Evolutionary conservation across 257 asterid genomes (phyloP), one percentile per base, ranked within the genome.

Genomic region (Solanum appendiculatum): DNA sequence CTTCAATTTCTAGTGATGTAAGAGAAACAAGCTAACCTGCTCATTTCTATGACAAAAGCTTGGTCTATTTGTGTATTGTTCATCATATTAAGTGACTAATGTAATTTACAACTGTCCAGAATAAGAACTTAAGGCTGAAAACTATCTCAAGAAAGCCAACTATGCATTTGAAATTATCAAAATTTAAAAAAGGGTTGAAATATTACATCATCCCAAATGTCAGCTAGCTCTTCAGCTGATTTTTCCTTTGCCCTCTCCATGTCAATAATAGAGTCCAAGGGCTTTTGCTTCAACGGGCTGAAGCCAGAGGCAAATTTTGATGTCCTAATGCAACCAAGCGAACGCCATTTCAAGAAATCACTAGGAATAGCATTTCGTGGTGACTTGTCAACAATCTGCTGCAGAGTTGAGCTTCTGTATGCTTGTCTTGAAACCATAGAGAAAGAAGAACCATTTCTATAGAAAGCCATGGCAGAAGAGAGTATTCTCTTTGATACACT

Each of bases 161-260:
- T 37, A 2, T 82, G 84, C 66, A 80, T 80, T 80, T 44, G 56
- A 84, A 83, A 69, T 69, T 34, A 77, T 25, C n/a, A 42, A 75
- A 86, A 85, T 23, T 58, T 8, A 1, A 83, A 58, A 27, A 39
- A 54, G 51, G 56, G 90, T 64, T 48, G 60, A 69, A 66, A 82
- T 85, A 90, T 92, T 89, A 95, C 99, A 91, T 97, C 99, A 90
- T 96, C 95, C 99, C 99, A 96, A 86, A 97, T 91, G 39, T 92
- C 97, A 63, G 96, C 94, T 48, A 97, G 95, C 88, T 94, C 95
- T 83, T 97, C 94, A 25, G 97, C 90, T 54, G 94, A 91, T 91
- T 95, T 95, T 86, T 80, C 75, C 90, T 94, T 93, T 34, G 96
- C 99, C 90, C 98, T 93, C 81, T 91, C 91, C n/a, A 96, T 72